These are phyloP conservation scores for Filobasidium uniguttulatum DNA, from an alignment of 1,284 basidiomycete genomes.

Conservation along the genomic window DNA sequence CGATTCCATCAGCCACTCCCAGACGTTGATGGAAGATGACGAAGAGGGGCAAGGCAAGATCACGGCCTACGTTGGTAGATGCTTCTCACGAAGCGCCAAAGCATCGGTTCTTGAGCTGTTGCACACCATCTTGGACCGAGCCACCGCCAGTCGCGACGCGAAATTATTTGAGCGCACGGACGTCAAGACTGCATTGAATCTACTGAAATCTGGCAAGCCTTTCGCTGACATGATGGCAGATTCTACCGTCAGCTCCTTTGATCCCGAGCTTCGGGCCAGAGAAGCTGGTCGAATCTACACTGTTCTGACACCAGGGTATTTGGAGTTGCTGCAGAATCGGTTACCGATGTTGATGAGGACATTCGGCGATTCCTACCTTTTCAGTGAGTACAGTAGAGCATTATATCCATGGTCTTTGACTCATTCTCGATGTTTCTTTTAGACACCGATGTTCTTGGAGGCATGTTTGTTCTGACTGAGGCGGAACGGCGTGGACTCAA, in stretches of 20 bases:
- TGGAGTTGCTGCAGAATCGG: background rate
- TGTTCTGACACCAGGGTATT: background rate
- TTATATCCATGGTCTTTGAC: background rate
- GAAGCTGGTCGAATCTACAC: background rate
- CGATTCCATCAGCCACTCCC: background rate
- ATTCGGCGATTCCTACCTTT: constrained; percentile 3
- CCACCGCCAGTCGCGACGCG: background rate
- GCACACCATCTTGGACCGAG: background rate
- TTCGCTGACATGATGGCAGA: background rate
- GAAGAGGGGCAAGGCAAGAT: background rate
- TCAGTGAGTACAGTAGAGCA: background rate
- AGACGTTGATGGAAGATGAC: background rate
- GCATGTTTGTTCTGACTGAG: background rate
- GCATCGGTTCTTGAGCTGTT: background rate
- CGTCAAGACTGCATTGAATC: background rate
- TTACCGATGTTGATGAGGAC: background rate
- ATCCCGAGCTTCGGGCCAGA: background rate
- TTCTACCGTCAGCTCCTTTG: background rate
- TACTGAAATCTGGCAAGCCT: background rate
- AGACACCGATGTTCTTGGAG: background rate
- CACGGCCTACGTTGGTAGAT: background rate
- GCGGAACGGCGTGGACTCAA: background rate
- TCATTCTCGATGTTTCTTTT: background rate
- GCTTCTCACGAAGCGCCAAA: background rate
- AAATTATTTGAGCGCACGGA: background rate